A percentile compares a stretch with the other conserved stretches of the same genome.
These are phyloP conservation scores for Penicillium atrosanguineum DNA, from an alignment of 495 filamentous ascomycete species.

Conservation along the genomic window DNA sequence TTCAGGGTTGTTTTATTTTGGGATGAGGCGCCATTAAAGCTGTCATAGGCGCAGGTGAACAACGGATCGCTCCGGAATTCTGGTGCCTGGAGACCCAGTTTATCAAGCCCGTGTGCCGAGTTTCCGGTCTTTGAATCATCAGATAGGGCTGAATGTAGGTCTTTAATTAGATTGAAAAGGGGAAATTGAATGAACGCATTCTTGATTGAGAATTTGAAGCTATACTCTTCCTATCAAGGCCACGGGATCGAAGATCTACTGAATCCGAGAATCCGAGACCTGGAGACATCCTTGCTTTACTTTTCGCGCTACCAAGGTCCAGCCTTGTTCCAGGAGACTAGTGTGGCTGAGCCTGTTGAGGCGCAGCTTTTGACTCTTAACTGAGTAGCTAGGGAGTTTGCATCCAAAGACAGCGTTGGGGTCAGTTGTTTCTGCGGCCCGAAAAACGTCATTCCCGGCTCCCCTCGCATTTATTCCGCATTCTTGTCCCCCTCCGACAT, in stretches of 20 bases:
- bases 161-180: not conserved
- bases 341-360: not conserved
- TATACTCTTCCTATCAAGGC: not conserved
- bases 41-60: not conserved
- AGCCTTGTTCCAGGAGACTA: not conserved
- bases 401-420: not conserved
- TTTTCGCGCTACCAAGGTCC: not conserved
- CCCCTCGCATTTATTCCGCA: slow-evolving; percentile 19
- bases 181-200: no score
- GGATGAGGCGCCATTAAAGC: not conserved
- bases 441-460: slow-evolving; percentile 22
- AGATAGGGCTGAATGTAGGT: not conserved
- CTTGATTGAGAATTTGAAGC: not conserved
- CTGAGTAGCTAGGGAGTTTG: not conserved
- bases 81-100: slow-evolving; percentile 2
- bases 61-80: not conserved
- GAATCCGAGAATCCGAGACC: not conserved
- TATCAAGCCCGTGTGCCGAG: not conserved
- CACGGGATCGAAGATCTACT: not conserved
- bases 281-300: not conserved
- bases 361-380: not conserved
- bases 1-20: not conserved
- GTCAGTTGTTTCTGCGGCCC: slow-evolving; percentile 20
- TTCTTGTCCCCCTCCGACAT: slow-evolving; percentile 6
- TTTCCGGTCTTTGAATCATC: not conserved